Conservation (phyloP, 148 eudicot genomes). For the Amaranthus cruentus region DNA sequence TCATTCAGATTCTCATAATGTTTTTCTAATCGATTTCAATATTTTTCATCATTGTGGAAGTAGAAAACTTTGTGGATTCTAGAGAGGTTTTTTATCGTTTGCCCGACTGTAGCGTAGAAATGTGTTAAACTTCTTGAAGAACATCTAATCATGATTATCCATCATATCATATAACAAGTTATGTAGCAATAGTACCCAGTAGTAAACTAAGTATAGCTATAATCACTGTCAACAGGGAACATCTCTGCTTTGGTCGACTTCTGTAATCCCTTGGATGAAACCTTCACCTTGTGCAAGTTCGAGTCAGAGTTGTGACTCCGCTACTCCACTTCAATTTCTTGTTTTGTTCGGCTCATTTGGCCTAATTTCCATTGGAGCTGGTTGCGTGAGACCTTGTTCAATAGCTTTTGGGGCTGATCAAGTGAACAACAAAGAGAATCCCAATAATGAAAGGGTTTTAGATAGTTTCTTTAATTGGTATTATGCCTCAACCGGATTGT, state of each 20-base stretch:
- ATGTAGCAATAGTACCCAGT: no score
- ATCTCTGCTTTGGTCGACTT: conserved; percentile 35
- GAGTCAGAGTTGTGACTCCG: conserved; percentile 19
- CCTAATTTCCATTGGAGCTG: conserved; percentile 45
- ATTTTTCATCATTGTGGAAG: no score
- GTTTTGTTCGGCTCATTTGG: conserved; percentile 27
- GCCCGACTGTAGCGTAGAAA: no score
- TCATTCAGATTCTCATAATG: no score
- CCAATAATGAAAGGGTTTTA: conserved; percentile 24
- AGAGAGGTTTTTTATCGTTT: no score
- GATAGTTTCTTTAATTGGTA: conserved; percentile 32
- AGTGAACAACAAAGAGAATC: conserved; percentile 26
- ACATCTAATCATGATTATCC: no score
- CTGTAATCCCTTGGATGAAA: conserved; percentile 28
- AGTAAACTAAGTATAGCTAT: background rate
- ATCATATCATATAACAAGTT: no score
- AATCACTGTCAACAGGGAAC: conserved; percentile 29
- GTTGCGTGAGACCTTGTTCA: conserved; percentile 44
- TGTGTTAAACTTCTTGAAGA: no score
- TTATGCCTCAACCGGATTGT: conserved; percentile 24
- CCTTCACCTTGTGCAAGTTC: conserved; percentile 32
- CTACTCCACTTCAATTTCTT: conserved; percentile 28
- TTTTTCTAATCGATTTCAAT: no score
- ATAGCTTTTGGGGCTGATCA: conserved; percentile 46
- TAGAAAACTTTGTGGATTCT: no score